Base-by-base conservation (phyloP, 2,329 filamentous ascomycete species). In the Penicillium nordicum region DNA sequence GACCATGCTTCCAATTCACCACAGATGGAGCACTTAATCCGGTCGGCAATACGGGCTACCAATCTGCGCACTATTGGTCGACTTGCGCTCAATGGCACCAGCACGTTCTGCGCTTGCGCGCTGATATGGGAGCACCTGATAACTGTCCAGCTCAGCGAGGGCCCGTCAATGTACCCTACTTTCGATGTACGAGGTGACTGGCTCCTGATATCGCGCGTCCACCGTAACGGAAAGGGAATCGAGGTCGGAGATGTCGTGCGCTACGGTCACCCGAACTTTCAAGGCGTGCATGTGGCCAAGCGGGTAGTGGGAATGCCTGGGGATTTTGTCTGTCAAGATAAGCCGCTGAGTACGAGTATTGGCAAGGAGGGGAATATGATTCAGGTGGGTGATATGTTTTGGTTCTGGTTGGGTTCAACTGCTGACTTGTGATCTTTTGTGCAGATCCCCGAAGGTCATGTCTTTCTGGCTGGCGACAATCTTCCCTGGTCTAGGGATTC, bases 391-490 rank as follows among this genome's bases (percentile, higher is more conserved):
- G 48, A 2, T 54, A 29, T 21, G 14, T 53, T 29, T 30, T 45
- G 42, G 6, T 53, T 41, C 47, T 38, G 34, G 51, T 42, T 47
- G 23, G 32, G 23, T 30, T 27, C 36, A 16, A 44, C 56, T 44
- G 36, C 53, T 53, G 55, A 55, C 45, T 38, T 21, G 23, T 43
- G 42, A 32, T 23, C 9, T 32, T 32, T 45, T 43, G 47, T 27
- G 9, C 67, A 95, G 89, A 85, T 99, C 16, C 94, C 94, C 0
- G 80, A 89, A 69, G 94, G 94, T 1, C 94, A 99, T 78, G 95
- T 92, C 67, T 97, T 91, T 85, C 79, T 97, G 7, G 84, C 86
- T 3, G 94, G 94, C 3, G 94, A 99, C 74, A 97, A 97, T 73
- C 70, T 96, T 59, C 81, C 85, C 3, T 88, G 84, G 67, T 97